phyloP scores from a whole-genome alignment of 352 stramenopile species.

The Globisporangium parvum region DNA sequence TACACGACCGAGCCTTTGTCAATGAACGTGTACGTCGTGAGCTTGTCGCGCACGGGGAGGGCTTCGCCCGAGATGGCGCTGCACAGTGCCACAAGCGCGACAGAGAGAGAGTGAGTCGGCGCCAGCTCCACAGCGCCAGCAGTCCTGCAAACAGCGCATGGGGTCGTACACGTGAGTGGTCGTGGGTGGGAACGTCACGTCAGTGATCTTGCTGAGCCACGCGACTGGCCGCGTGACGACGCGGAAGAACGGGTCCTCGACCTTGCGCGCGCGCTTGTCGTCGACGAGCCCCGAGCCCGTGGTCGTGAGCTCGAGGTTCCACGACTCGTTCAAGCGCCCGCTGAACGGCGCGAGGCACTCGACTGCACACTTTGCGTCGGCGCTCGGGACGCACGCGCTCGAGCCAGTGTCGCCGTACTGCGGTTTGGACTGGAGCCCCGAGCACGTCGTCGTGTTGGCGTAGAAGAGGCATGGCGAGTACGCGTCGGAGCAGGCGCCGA shows the following conservation, averaged over 20 bases:
- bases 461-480: slow-evolving; percentile 21
- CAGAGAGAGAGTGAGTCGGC: not conserved
- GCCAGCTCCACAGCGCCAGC: not conserved
- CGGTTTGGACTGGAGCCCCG: slow-evolving; percentile 2
- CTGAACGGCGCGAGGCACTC: slow-evolving; percentile 35
- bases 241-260: slow-evolving; percentile 17
- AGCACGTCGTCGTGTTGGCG: slow-evolving; percentile 10
- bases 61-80: slow-evolving; percentile 30
- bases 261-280: slow-evolving; percentile 16
- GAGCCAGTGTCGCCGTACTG: not conserved
- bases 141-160: not conserved
- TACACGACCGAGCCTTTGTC: slow-evolving; percentile 19
- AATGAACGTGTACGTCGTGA: slow-evolving; percentile 19
- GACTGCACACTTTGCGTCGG: slow-evolving; percentile 20
- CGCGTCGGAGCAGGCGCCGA: slow-evolving; percentile 12
- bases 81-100: not conserved
- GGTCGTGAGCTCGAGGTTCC: slow-evolving; percentile 30
- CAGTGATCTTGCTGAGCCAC: slow-evolving; percentile 16
- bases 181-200: slow-evolving; percentile 25
- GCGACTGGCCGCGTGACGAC: slow-evolving; percentile 19
- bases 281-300: slow-evolving; percentile 18
- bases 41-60: slow-evolving; percentile 31
- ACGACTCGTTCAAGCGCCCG: slow-evolving; percentile 13
- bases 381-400: slow-evolving; percentile 12
- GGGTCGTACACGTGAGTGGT: slow-evolving; percentile 25